Evolutionary conservation across 768 basidiomycete species (phyloP).

Genomic region (Suillus clintonianus): DNA sequence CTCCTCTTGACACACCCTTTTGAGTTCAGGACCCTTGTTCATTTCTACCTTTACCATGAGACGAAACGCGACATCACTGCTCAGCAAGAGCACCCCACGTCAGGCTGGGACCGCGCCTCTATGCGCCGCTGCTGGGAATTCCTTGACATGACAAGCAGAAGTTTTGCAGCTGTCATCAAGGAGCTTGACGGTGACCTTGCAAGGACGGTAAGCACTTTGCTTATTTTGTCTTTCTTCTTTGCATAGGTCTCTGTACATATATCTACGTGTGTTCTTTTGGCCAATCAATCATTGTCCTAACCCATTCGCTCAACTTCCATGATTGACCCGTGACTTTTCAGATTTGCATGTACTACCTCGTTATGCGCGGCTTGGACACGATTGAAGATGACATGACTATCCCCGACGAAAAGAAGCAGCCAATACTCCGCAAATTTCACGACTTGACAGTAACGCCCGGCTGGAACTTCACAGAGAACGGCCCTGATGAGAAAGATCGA

Average conservation of each 20-base stretch:
- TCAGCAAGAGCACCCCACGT: conserved; percentile 69
- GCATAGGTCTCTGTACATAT: background rate
- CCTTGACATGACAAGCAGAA: conserved; percentile 85
- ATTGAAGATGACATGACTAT: conserved; percentile 99
- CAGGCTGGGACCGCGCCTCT: conserved; percentile 81
- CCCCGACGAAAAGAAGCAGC: conserved; percentile 82
- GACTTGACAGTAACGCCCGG: conserved; percentile 76
- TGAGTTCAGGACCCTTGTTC: conserved; percentile 82
- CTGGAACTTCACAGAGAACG: conserved; percentile 82
- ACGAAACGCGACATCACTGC: conserved; percentile 80
- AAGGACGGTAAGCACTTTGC: conserved; percentile 66
- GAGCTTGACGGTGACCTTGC: conserved; percentile 95
- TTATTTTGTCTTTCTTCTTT: conserved; percentile 4
- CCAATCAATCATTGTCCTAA: background rate
- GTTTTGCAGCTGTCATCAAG: conserved; percentile 92
- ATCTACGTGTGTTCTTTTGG: background rate
- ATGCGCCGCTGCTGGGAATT: conserved; percentile 94
- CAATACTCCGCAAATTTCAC: conserved; percentile 82
- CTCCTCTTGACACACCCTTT: conserved; percentile 76
- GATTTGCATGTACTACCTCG: conserved; percentile 95
- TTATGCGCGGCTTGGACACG: conserved; percentile 92
- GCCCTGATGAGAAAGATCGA: conserved; percentile 87
- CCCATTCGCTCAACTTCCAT: background rate
- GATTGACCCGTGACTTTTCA: conserved; percentile 31
- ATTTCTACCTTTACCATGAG: conserved; percentile 84